phyloP scores from a whole-genome alignment of 1,284 basidiomycete genomes.

The Ceratorhiza oryzae-sativae region DNA sequence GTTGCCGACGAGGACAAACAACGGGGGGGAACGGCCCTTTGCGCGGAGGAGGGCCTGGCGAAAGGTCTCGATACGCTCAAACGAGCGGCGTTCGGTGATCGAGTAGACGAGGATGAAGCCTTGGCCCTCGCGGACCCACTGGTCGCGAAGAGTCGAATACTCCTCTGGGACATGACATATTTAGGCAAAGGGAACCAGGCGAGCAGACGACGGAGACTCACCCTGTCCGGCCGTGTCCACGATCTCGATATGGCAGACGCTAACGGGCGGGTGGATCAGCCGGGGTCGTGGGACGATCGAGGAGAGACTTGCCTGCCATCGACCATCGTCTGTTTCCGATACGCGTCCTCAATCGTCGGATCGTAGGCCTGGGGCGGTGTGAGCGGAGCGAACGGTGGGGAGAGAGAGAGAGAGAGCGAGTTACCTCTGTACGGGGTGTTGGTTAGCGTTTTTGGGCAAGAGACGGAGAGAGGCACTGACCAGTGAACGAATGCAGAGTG shows the following conservation, averaged over 20 bases:
- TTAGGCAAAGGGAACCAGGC: slow-evolving; percentile 25
- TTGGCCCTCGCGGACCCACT: slow-evolving; percentile 40
- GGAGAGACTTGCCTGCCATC: slow-evolving; percentile 50
- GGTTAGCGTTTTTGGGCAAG: slow-evolving; percentile 14
- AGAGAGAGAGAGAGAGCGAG: background rate
- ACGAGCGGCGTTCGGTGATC: slow-evolving; percentile 40
- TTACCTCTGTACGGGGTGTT: slow-evolving; percentile 33
- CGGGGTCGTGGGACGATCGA: slow-evolving; percentile 20
- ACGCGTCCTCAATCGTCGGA: slow-evolving; percentile 50
- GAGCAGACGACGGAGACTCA: slow-evolving; percentile 36
- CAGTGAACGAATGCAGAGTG: slow-evolving; percentile 37
- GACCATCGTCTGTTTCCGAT: slow-evolving; percentile 50
- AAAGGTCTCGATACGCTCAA: slow-evolving; percentile 37
- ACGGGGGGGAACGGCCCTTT: slow-evolving; percentile 22
- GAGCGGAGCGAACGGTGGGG: slow-evolving; percentile 4
- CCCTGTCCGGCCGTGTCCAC: slow-evolving; percentile 50
- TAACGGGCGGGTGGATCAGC: slow-evolving; percentile 14
- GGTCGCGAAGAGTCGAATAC: slow-evolving; percentile 41
- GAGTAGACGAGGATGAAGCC: slow-evolving; percentile 42
- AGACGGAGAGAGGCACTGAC: background rate
- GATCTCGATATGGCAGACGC: slow-evolving; percentile 45
- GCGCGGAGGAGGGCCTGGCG: slow-evolving; percentile 34
- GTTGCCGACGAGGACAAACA: slow-evolving; percentile 41
- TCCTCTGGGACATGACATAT: slow-evolving; percentile 35
- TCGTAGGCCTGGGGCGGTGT: slow-evolving; percentile 45